Percentiles rank a stretch among this genome's conserved stretches.
phyloP scores from a whole-genome alignment of 1,139 yeast species.

The Sugiyamaella paludigena region DNA sequence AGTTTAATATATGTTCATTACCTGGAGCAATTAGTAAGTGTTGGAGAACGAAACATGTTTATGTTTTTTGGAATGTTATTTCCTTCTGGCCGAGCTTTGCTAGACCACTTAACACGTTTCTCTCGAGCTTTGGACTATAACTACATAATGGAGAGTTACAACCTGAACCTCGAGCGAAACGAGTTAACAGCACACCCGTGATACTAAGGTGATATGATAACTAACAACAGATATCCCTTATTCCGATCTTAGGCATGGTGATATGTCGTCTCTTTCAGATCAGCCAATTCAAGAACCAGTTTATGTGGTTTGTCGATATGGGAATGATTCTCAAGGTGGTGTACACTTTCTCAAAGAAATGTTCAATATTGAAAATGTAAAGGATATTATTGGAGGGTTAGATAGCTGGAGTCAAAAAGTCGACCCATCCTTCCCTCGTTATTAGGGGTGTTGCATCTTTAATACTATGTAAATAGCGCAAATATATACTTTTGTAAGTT shows the following conservation, averaged over 20 bases:
- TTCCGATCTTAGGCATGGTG: slow-evolving; percentile 13
- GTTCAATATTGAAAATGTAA: slow-evolving; percentile 49
- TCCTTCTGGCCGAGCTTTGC: too few relatives aligned
- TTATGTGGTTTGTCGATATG: slow-evolving; percentile 72
- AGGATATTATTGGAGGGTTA: slow-evolving; percentile 77
- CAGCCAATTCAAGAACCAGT: slow-evolving; percentile 25
- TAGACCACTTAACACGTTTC: too few relatives aligned
- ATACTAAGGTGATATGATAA: too few relatives aligned
- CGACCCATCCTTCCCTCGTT: slow-evolving; percentile 64
- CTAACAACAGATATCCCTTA: slow-evolving; percentile 18
- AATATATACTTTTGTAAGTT: neutral
- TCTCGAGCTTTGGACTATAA: too few relatives aligned
- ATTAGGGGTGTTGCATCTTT: slow-evolving; percentile 47
- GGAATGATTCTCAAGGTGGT: slow-evolving; percentile 88
- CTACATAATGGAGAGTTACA: too few relatives aligned
- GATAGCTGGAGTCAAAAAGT: slow-evolving; percentile 63
- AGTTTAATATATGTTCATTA: slow-evolving; percentile 63
- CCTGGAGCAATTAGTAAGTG: slow-evolving; percentile 65
- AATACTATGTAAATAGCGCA: neutral
- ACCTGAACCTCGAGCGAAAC: too few relatives aligned
- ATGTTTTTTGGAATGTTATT: too few relatives aligned
- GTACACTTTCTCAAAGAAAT: slow-evolving; percentile 53
- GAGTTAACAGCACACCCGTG: too few relatives aligned
- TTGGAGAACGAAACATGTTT: too few relatives aligned
- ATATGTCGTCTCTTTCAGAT: neutral